phyloP scores from a whole-genome alignment of 768 basidiomycete species.

The Favolaschia claudopus region DNA sequence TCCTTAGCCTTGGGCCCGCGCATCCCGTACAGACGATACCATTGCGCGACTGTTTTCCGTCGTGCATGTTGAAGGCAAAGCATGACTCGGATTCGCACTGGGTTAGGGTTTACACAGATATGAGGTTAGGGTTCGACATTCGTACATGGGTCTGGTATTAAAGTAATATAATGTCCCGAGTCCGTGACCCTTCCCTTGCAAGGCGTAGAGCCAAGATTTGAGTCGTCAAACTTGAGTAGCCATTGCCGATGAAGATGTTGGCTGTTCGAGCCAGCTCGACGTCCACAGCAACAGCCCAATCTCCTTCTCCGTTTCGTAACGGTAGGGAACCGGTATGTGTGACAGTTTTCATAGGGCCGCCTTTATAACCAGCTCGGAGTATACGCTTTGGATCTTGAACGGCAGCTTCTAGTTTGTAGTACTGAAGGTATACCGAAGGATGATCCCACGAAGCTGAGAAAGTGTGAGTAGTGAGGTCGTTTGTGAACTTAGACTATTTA shows the following conservation, averaged over 20 bases:
- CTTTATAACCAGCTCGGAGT: constrained; percentile 42
- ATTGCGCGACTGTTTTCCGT: too few species aligned
- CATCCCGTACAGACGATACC: too few species aligned
- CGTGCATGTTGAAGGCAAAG: too few species aligned
- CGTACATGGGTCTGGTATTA: constrained; percentile 31
- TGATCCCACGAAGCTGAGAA: constrained; percentile 51
- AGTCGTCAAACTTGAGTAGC: constrained; percentile 55
- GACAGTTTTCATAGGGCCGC: constrained; percentile 50
- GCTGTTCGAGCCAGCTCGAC: constrained; percentile 53
- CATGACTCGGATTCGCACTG: too few species aligned
- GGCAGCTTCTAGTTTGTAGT: constrained; percentile 47
- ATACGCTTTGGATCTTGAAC: constrained; percentile 46
- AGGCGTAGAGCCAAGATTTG: constrained; percentile 53
- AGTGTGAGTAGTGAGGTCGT: too few species aligned
- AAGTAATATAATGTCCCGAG: constrained; percentile 48
- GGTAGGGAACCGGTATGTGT: constrained; percentile 51
- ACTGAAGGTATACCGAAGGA: constrained; percentile 50
- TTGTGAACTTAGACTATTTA: neutral
- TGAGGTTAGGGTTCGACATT: neutral
- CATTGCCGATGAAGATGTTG: constrained; percentile 55
- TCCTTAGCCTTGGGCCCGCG: too few species aligned
- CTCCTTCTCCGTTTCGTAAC: constrained; percentile 46
- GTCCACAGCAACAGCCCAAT: constrained; percentile 54
- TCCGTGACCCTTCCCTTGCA: constrained; percentile 42
- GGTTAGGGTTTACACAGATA: neutral